These are phyloP conservation scores for Endotrypanum monterogeii DNA, from an alignment of 208 protist genomes.

Conservation along the genomic window DNA sequence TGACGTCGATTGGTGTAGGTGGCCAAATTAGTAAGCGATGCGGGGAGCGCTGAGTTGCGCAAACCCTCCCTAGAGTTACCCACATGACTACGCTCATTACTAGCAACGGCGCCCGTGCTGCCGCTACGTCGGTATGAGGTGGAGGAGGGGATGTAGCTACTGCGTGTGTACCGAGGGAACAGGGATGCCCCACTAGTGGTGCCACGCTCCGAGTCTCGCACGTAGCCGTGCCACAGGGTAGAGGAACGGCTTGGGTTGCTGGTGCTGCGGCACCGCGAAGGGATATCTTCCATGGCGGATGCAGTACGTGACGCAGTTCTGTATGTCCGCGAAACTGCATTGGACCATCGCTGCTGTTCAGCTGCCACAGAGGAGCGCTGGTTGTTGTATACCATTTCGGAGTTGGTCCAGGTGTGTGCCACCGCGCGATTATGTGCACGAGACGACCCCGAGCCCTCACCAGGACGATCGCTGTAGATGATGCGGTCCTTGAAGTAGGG, in stretches of 20 bases:
- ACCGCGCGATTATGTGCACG: not conserved
- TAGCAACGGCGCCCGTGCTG: not conserved
- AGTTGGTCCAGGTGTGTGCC: not conserved
- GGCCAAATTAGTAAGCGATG: slow-evolving; percentile 6
- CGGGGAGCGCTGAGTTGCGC: not conserved
- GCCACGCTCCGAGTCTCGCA: slow-evolving; percentile 24
- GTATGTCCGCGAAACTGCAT: not conserved
- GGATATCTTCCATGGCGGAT: not conserved
- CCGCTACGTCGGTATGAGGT: slow-evolving; percentile 2
- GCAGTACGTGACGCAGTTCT: not conserved
- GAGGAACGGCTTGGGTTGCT: slow-evolving; percentile 24
- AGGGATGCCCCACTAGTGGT: not conserved
- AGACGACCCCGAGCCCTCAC: not conserved
- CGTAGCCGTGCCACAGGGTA: slow-evolving; percentile 47
- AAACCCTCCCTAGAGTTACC: not conserved
- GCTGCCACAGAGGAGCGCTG: slow-evolving; percentile 2
- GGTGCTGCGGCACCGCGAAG: slow-evolving; percentile 2
- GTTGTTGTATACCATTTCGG: not conserved
- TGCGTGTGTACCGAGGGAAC: not conserved
- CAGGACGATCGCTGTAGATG: not conserved
- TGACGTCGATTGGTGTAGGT: slow-evolving; percentile 9
- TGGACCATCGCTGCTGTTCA: slow-evolving; percentile 2
- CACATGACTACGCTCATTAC: too few species aligned
- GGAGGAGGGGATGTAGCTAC: slow-evolving; percentile 1
- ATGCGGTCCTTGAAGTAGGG: not conserved